Percentiles rank a stretch among this genome's conserved stretches.
These are phyloP conservation scores for Fusarium sororula DNA, from an alignment of 2,329 filamentous ascomycete genomes.

Conservation along the genomic window DNA sequence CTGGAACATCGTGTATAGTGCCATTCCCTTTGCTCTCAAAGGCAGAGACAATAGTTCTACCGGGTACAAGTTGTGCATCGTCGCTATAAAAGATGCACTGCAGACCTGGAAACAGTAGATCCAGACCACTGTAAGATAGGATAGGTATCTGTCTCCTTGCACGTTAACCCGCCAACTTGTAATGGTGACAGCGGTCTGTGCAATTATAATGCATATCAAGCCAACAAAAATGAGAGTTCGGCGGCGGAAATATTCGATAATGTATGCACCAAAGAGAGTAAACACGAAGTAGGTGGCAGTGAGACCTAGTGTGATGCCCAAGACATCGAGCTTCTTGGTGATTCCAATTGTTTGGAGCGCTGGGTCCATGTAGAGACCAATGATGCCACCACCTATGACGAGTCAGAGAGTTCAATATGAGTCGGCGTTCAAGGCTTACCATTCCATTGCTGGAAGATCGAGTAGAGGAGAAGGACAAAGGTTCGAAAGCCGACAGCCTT, in stretches of 20 bases:
- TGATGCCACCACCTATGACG: slow-evolving; percentile 12
- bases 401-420: neutral
- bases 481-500: slow-evolving; percentile 25
- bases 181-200: slow-evolving; percentile 36
- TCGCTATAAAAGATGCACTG: slow-evolving; percentile 38
- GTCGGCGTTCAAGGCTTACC: neutral
- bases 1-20: slow-evolving; percentile 37
- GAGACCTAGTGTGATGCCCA: slow-evolving; percentile 33
- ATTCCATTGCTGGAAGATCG: slow-evolving; percentile 33
- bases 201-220: slow-evolving; percentile 26
- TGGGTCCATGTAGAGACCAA: slow-evolving; percentile 31
- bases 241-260: slow-evolving; percentile 32
- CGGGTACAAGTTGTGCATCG: slow-evolving; percentile 38
- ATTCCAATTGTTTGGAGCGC: slow-evolving; percentile 32
- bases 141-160: neutral
- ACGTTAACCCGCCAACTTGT: slow-evolving; percentile 29
- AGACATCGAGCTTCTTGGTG: slow-evolving; percentile 17
- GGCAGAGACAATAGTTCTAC: slow-evolving; percentile 35
- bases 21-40: slow-evolving; percentile 38
- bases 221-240: slow-evolving; percentile 34
- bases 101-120: slow-evolving; percentile 38
- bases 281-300: slow-evolving; percentile 39
- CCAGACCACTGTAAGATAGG: slow-evolving; percentile 32
- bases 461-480: slow-evolving; percentile 26
- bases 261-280: slow-evolving; percentile 32